These are phyloP conservation scores for Mycotypha africana DNA, from an alignment of 371 early-diverging fungal species.

Conservation along the genomic window DNA sequence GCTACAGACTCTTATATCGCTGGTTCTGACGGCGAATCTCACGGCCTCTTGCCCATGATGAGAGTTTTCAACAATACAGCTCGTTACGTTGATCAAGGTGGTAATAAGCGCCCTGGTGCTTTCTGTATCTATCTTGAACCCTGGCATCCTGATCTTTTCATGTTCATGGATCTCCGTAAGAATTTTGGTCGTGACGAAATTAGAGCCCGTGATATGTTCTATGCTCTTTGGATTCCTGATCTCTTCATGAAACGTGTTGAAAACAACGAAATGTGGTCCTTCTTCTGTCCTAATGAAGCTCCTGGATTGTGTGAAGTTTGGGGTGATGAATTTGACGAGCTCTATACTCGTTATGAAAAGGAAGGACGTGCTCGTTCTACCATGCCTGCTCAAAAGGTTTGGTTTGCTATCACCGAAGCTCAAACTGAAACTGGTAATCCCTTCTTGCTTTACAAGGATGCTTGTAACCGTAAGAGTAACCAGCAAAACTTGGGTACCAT, in stretches of 20 bases:
- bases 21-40: slow-evolving; percentile 95
- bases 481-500: slow-evolving; percentile 98
- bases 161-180: slow-evolving; percentile 96
- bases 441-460: slow-evolving; percentile 97
- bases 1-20: slow-evolving; percentile 95
- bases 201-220: slow-evolving; percentile 97
- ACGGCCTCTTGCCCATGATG: slow-evolving; percentile 98
- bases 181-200: slow-evolving; percentile 99
- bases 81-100: slow-evolving; percentile 98
- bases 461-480: slow-evolving; percentile 96
- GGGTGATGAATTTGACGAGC: slow-evolving; percentile 93
- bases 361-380: slow-evolving; percentile 78
- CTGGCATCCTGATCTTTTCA: slow-evolving; percentile 99
- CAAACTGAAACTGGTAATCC: slow-evolving; percentile 99
- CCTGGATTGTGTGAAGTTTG: slow-evolving; percentile 91
- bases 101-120: slow-evolving; percentile 98
- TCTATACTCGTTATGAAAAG: slow-evolving; percentile 88
- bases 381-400: slow-evolving; percentile 96
- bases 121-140: slow-evolving; percentile 99
- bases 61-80: slow-evolving; percentile 98
- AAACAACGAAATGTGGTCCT: slow-evolving; percentile 90
- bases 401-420: slow-evolving; percentile 97
- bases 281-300: slow-evolving; percentile 98
- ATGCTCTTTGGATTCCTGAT: slow-evolving; percentile 99
- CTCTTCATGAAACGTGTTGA: slow-evolving; percentile 99